Conservation (phyloP, 768 basidiomycete genomes). For the Auricularia sp. region DNA sequence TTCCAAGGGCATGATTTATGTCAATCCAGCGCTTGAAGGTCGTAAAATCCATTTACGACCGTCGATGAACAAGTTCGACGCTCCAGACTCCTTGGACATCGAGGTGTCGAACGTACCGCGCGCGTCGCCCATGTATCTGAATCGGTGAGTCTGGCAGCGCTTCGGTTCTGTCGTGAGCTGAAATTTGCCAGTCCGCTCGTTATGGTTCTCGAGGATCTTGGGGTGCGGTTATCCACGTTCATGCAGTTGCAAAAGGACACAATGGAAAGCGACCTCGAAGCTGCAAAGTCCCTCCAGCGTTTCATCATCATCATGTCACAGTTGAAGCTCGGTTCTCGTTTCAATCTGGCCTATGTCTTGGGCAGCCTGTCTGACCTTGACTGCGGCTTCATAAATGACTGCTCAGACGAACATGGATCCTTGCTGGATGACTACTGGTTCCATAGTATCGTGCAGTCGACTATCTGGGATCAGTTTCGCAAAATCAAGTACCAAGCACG, state of each 20-base stretch:
- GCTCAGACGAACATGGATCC: conserved; percentile 19
- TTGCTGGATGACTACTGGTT: conserved; percentile 50
- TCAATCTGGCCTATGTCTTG: conserved; percentile 42
- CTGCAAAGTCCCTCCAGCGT: conserved; percentile 44
- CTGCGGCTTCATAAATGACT: conserved; percentile 32
- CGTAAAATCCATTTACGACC: conserved; percentile 56
- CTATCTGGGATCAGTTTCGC: conserved; percentile 55
- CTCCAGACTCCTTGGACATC: conserved; percentile 30
- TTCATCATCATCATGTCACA: conserved; percentile 44
- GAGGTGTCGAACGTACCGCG: conserved; percentile 61
- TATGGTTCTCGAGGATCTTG: conserved; percentile 71
- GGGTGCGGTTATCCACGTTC: conserved; percentile 50
- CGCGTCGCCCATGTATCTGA: conserved; percentile 52
- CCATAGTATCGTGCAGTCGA: conserved; percentile 44
- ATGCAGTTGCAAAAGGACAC: conserved; percentile 50
- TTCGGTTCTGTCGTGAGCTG: conserved; percentile 49
- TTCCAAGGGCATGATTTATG: conserved; percentile 70
- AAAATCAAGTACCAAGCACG: conserved; percentile 69
- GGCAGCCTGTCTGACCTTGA: conserved; percentile 36
- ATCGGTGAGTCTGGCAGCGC: conserved; percentile 45
- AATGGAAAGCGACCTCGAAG: conserved; percentile 46
- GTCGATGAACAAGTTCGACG: conserved; percentile 72
- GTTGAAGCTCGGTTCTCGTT: conserved; percentile 34
- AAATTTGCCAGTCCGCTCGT: conserved; percentile 49
- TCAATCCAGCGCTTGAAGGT: conserved; percentile 43